These are phyloP conservation scores for Ophidiomyces ophidiicola DNA, from an alignment of 2,329 filamentous ascomycete genomes.

Conservation along the genomic window DNA sequence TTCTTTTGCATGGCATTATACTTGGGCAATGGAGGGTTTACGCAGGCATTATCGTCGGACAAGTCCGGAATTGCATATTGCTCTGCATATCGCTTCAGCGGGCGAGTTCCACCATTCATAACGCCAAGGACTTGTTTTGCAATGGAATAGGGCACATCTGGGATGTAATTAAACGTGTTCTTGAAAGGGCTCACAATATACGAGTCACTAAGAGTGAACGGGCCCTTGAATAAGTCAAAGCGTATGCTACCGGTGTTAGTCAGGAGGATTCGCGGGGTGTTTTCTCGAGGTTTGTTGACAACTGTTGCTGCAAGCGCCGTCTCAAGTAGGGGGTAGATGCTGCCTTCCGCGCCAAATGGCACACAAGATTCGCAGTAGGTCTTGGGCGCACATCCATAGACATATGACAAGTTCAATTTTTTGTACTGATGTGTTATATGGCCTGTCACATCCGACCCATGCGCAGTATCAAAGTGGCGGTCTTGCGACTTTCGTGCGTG, in stretches of 20 bases:
- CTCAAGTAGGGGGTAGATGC: constrained; percentile 44
- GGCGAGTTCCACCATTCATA: constrained; percentile 19
- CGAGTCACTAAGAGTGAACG: constrained; percentile 41
- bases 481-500: constrained; percentile 44
- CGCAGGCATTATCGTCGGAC: constrained; percentile 13
- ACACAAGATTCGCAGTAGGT: constrained; percentile 45
- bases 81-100: constrained; percentile 20
- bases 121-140: constrained; percentile 21
- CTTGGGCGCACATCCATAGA: constrained; percentile 50
- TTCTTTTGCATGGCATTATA: constrained; percentile 4
- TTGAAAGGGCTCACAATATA: constrained; percentile 21
- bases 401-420: constrained; percentile 42
- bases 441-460: constrained; percentile 37
- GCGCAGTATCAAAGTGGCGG: constrained; percentile 38
- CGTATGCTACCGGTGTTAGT: constrained; percentile 50
- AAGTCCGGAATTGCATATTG: constrained; percentile 3
- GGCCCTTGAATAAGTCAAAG: constrained; percentile 51
- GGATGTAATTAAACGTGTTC: constrained; percentile 23
- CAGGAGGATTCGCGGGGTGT: constrained; percentile 44
- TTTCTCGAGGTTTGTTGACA: constrained; percentile 38
- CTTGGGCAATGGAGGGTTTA: constrained; percentile 17
- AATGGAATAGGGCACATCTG: constrained; percentile 22
- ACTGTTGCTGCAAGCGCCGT: constrained; percentile 42
- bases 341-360: constrained; percentile 41
- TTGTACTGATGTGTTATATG: constrained; percentile 42